Base-by-base conservation (phyloP, 306 rosid genomes). In the Canavalia ensiformis region DNA sequence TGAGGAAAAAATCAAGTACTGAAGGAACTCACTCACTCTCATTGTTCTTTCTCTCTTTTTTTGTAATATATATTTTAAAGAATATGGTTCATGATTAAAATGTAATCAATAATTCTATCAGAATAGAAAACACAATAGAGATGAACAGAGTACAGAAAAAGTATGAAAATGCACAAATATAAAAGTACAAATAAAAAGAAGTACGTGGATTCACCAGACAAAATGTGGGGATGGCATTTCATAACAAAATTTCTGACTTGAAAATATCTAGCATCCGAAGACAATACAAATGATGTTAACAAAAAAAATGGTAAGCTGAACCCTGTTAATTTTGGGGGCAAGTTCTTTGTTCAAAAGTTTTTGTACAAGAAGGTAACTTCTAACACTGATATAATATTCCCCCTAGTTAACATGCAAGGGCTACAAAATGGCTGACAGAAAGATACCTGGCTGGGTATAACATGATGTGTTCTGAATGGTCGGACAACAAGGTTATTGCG, bases 391-490 rank as follows among this genome's bases (percentile, higher is more conserved):
- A 59, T 72, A 59, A 50, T 50, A 62, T 64, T 9, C 46, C 71
- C 44, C 71, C 37, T 30, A 72, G 56, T 62, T 28, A 72, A 50
- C 60, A 50, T 28, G 56, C 30, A 64, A 28, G 8, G 63, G 52
- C 42, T 35, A 39, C 55, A 68, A 30, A 74, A 45, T 50, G 70
- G 34, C 4, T 0, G 18, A 31, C 18, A 13, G 74, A 84, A 82
- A 39, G 72, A 67, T 77, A 95, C 99, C 99, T 95, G 99, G 85
- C 99, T 93, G 6, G 99, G 97, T 60, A 95, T 91, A 39, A 91
- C 94, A 81, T 95, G 99, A 3, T 93, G 91, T 49, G 99, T 95
- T 86, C 73, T 88, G 82, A 95, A 95, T n/a, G 99, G 91, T 71
- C 99, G 92, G 75, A 91, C 97, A 46, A 95, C 99, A 78, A 95